A percentile compares a stretch with the other conserved stretches of the same genome.
Conservation (phyloP, 2,329 filamentous ascomycete species). For the Arthroderma sp. region DNA sequence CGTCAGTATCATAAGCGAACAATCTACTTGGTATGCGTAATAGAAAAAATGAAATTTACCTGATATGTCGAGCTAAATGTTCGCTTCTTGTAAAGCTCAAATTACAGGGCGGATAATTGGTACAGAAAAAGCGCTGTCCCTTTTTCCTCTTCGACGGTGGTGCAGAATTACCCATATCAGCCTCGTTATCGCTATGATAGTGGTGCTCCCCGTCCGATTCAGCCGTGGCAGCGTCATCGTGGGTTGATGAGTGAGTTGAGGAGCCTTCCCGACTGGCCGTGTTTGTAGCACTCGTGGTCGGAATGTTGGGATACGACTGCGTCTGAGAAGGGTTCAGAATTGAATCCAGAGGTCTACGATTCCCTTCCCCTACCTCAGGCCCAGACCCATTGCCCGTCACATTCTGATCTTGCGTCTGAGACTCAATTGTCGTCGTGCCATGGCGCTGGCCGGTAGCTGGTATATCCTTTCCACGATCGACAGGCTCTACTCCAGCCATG, state of each 20-base stretch:
- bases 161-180: slow-evolving; percentile 62
- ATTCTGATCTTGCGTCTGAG: slow-evolving; percentile 14
- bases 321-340: background rate
- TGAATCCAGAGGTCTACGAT: background rate
- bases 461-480: slow-evolving; percentile 29
- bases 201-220: slow-evolving; percentile 5
- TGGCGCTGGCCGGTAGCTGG: slow-evolving; percentile 43
- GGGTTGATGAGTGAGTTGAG: slow-evolving; percentile 45
- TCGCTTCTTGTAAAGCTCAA: slow-evolving; percentile 93
- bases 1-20: background rate
- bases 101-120: slow-evolving; percentile 83
- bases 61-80: slow-evolving; percentile 85
- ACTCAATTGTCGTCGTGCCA: slow-evolving; percentile 26
- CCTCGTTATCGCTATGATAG: slow-evolving; percentile 9
- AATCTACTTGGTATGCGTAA: background rate
- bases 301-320: slow-evolving; percentile 23
- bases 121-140: slow-evolving; percentile 90
- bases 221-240: background rate
- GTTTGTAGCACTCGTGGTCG: slow-evolving; percentile 32
- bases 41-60: slow-evolving; percentile 37
- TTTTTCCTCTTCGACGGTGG: slow-evolving; percentile 88
- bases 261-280: slow-evolving; percentile 44
- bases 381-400: background rate
- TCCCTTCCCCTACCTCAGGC: background rate
- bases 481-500: slow-evolving; percentile 26